Base-by-base conservation (phyloP, 257 asterid genomes). In the Jaltomata sinuosa region DNA sequence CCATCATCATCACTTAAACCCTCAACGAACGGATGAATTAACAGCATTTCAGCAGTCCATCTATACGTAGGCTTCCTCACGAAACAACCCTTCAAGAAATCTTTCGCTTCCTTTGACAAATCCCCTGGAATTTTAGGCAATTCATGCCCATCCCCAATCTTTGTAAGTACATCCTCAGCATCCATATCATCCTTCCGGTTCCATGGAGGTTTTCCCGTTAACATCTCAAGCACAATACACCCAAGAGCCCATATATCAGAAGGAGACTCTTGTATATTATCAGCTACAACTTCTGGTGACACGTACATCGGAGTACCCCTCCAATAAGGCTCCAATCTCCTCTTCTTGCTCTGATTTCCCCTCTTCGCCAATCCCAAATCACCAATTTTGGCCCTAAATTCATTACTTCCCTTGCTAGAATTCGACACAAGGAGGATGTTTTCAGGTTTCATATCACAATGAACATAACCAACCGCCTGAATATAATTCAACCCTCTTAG, bases 401-500 rank as follows among this genome's bases (percentile, higher is more conserved):
- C 91, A 64, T 34, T 12, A 21, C 55, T 74, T 11, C 45, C 53
- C 8, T 47, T 83, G 2, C 72, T 32, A 19, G 83, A 36, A 76
- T 79, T 90, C 21, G 83, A 85, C 9, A 93, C 87, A 21, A 95
- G 91, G 88, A 95, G 32, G 0, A 95, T 81, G 74, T 95, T 94
- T 1, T 94, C 97, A 10, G 99, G 99, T 84, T 95, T 95, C 86
- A 95, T 85, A 91, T 95, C 99, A 25, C 99, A 94, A 90, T 95
- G 99, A 79, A 95, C 99, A 85, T 93, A 95, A 14, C 97, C 97
- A 32, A 85, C 74, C 1, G 77, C 82, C 22, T 94, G 99, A 79
- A 95, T 79, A 84, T 88, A 92, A 84, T 80, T 81, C 84, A 95
- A 83, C 12, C 99, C 99, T 84, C 84, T 88, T 54, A 95, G 92